phyloP scores from a whole-genome alignment of 805 yeast genomes.

The Lipomyces yamadae region DNA sequence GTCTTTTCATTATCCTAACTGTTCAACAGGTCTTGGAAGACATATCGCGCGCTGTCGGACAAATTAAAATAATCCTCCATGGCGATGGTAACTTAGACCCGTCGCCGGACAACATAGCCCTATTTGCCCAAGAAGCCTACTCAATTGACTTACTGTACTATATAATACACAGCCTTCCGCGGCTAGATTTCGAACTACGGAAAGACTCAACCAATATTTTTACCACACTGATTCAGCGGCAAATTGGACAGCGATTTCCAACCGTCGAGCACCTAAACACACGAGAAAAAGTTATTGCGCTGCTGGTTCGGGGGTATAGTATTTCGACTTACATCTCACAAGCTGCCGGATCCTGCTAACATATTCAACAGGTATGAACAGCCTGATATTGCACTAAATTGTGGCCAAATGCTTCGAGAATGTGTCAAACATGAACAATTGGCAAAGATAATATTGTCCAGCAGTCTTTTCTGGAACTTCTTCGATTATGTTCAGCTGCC shows the following conservation, averaged over 20 bases:
- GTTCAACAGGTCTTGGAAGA: slow-evolving; percentile 69
- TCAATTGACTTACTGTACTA: slow-evolving; percentile 68
- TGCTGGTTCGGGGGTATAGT: slow-evolving; percentile 53
- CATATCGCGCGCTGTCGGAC: slow-evolving; percentile 64
- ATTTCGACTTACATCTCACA: background rate
- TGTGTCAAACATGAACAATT: slow-evolving; percentile 79
- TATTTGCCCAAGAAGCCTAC: slow-evolving; percentile 79
- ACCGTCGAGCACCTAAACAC: slow-evolving; percentile 81
- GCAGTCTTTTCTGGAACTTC: slow-evolving; percentile 71
- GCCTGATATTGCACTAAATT: slow-evolving; percentile 70
- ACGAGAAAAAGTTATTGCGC: slow-evolving; percentile 66
- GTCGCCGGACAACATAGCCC: slow-evolving; percentile 74
- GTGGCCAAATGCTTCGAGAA: slow-evolving; percentile 82
- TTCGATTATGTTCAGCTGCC: slow-evolving; percentile 77
- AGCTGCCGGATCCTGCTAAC: background rate
- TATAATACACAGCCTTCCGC: slow-evolving; percentile 62
- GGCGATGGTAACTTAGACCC: slow-evolving; percentile 62
- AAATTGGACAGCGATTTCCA: slow-evolving; percentile 75
- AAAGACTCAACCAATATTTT: slow-evolving; percentile 79
- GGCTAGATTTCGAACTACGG: slow-evolving; percentile 85
- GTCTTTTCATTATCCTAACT: background rate
- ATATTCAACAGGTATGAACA: slow-evolving; percentile 61
- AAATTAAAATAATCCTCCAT: slow-evolving; percentile 65
- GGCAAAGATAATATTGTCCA: slow-evolving; percentile 63
- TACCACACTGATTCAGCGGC: slow-evolving; percentile 75